Conservation (phyloP, 495 filamentous ascomycete genomes). For the Annulohypoxylon maeteangense region DNA sequence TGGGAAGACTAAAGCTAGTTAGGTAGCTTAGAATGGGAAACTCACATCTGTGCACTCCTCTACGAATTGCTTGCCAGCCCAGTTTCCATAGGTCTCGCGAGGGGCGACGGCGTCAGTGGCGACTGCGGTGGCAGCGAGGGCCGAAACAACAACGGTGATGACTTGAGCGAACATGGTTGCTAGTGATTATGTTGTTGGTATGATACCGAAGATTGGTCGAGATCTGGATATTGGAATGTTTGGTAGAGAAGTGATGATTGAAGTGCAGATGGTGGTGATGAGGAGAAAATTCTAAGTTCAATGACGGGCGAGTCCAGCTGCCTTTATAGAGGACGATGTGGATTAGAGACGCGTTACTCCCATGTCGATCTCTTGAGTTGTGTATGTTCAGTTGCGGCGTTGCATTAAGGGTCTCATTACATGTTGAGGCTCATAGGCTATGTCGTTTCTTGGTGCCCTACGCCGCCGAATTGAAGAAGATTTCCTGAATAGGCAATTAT, state of each 20-base stretch:
- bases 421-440: slow-evolving; percentile 21
- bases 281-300: background rate
- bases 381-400: background rate
- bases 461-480: background rate
- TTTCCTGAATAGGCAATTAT: slow-evolving; percentile 16
- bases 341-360: slow-evolving; percentile 5
- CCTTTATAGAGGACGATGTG: slow-evolving; percentile 4
- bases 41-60: slow-evolving; percentile 23
- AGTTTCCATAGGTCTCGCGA: slow-evolving; percentile 19
- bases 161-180: slow-evolving; percentile 26
- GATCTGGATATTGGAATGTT: background rate
- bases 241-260: slow-evolving; percentile 1
- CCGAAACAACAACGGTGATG: slow-evolving; percentile 23
- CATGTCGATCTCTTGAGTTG: slow-evolving; percentile 15
- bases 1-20: background rate
- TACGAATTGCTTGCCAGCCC: slow-evolving; percentile 10
- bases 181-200: background rate
- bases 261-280: slow-evolving; percentile 8
- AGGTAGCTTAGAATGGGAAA: background rate
- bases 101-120: slow-evolving; percentile 1
- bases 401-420: background rate
- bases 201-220: background rate
- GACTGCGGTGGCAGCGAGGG: slow-evolving; percentile 22
- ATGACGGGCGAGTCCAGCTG: background rate
- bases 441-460: slow-evolving; percentile 2